Base-by-base conservation (phyloP, 192 early-diverging fungal species). In the Thamnidium elegans region DNA sequence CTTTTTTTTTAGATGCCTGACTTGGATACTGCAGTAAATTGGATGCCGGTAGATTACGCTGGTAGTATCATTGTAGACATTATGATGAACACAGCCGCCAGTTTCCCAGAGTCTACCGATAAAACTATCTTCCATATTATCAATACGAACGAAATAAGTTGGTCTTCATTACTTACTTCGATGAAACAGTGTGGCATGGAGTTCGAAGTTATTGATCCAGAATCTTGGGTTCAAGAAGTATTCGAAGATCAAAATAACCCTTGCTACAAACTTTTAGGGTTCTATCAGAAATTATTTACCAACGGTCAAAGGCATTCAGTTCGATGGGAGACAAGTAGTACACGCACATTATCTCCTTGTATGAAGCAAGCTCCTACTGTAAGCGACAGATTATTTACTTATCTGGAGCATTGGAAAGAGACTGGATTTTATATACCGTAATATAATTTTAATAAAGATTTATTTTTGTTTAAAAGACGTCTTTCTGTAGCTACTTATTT, bases 41-140 rank as follows among this genome's bases (percentile, higher is more conserved):
- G 72, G 67, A 58, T 74, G 3, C 67, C 63, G 7, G 45, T 66
- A 10, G 67, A 69, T 44, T 52, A 60, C n/a, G 50, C 67, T 17
- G 63, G 67, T 1, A 1, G 30, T n/a, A 21, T 56, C 0, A 74
- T 66, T 54, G 23, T 9, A 3, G 67, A 74, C 6, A 65, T 69
- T 15, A 65, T 69, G 30, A 8, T 60, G 34, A 32, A 43, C 3
- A 54, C 23, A 63, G 31, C 52, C 3, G 55, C 26, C 7, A 39
- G 36, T 14, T 15, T 34, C 5, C 32, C 42, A 14, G 63, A 7
- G 0, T n/a, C 20, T 10, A 1, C 15, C 1, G 32, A 51, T 1
- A n/a, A 36, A 7, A 34, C 46, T 2, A 39, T 69, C 4, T 65
- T 65, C 36, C 72, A 73, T 56, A 63, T 74, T 46, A 58, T 69